A percentile compares a stretch with the other conserved stretches of the same genome.
These are phyloP conservation scores for Botrytis byssoidea DNA, from an alignment of 2,329 filamentous ascomycete species.

Conservation along the genomic window DNA sequence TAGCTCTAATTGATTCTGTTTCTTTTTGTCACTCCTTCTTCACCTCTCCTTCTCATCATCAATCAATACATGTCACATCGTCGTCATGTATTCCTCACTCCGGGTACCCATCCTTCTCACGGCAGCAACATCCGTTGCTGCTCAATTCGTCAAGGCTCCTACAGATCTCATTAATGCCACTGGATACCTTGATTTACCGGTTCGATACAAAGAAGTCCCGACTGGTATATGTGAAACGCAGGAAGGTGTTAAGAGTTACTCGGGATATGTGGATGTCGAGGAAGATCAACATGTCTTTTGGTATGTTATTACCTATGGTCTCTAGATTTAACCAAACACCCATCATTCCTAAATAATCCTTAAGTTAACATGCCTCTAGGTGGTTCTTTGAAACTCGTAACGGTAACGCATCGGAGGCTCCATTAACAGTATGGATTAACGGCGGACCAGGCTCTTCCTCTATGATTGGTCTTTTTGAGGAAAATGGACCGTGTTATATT, in stretches of 20 bases:
- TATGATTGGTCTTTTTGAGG: slow-evolving; percentile 61
- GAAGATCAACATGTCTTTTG: slow-evolving; percentile 45
- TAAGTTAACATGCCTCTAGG: slow-evolving; percentile 5
- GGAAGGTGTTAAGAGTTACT: slow-evolving; percentile 44
- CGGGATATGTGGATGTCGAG: slow-evolving; percentile 45
- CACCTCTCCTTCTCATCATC: not conserved
- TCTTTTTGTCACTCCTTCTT: not conserved
- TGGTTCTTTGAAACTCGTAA: slow-evolving; percentile 49
- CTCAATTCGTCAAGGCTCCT: slow-evolving; percentile 43
- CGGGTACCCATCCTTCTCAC: not conserved
- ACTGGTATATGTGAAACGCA: slow-evolving; percentile 47
- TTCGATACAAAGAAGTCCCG: slow-evolving; percentile 50
- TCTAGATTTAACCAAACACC: not conserved
- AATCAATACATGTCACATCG: not conserved
- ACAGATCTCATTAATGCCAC: slow-evolving; percentile 41
- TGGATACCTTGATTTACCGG: slow-evolving; percentile 43
- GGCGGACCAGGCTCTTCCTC: slow-evolving; percentile 64
- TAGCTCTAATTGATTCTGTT: not conserved
- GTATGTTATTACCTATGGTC: slow-evolving; percentile 14
- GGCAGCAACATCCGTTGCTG: slow-evolving; percentile 12
- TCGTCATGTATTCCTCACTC: slow-evolving; percentile 11
- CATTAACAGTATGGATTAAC: slow-evolving; percentile 63
- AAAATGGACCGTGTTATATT: slow-evolving; percentile 50
- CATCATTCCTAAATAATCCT: not conserved
- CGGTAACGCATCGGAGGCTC: slow-evolving; percentile 47